Conservation (phyloP, 1,139 yeast species). For the Taphrina betulina region DNA sequence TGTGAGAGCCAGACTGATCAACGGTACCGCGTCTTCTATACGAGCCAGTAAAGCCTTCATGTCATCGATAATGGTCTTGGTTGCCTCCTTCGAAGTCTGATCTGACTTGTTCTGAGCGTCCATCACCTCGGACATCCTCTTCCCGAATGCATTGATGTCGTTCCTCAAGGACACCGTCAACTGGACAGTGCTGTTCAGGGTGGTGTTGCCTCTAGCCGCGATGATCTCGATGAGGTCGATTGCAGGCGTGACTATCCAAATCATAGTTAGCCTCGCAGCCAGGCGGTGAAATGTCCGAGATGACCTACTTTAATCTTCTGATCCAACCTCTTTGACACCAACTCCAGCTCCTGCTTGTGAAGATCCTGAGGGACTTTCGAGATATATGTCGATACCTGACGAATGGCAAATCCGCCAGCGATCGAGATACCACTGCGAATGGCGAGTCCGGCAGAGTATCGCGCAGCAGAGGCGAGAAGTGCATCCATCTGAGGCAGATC, state of each 20-base stretch:
- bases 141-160: constrained; percentile 63
- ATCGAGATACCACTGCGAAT: constrained; percentile 35
- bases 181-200: constrained; percentile 57
- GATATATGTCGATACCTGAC: constrained; percentile 35
- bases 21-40: constrained; percentile 53
- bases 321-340: constrained; percentile 32
- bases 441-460: constrained; percentile 36
- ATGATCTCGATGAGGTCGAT: constrained; percentile 68
- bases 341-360: constrained; percentile 28
- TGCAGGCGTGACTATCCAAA: constrained; percentile 61
- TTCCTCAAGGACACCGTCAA: constrained; percentile 58
- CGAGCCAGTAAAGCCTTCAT: constrained; percentile 34
- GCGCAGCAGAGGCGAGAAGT: constrained; percentile 32
- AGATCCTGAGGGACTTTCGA: constrained; percentile 32
- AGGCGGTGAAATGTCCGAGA: too few relatives aligned
- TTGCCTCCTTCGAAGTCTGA: constrained; percentile 33
- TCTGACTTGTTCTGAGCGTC: neutral
- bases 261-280: too few relatives aligned
- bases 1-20: constrained; percentile 63
- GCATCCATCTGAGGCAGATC: too few relatives aligned
- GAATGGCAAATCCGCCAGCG: constrained; percentile 35
- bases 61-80: constrained; percentile 42
- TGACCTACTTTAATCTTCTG: constrained; percentile 35
- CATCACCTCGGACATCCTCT: constrained; percentile 47
- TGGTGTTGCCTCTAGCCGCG: constrained; percentile 71